Conservation (phyloP, 768 basidiomycete species). For the Mycena pura region DNA sequence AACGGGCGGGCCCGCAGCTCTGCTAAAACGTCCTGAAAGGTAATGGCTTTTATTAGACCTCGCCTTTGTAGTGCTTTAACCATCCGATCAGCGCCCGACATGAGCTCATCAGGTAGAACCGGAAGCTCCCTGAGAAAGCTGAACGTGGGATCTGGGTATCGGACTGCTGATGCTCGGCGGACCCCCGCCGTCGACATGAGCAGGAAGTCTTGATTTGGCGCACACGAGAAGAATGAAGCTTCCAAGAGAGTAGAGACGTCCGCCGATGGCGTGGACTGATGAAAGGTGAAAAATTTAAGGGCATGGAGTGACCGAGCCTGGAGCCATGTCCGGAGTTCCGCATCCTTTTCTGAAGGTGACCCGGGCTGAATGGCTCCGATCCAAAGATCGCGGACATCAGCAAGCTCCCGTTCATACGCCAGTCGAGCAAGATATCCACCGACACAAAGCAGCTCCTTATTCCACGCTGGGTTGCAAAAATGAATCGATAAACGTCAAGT, state of each 20-base stretch:
- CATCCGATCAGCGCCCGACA: slow-evolving; percentile 63
- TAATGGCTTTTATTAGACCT: slow-evolving; percentile 74
- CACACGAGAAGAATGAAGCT: slow-evolving; percentile 78
- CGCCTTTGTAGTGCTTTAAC: slow-evolving; percentile 65
- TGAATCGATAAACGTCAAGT: slow-evolving; percentile 5
- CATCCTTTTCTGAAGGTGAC: slow-evolving; percentile 38
- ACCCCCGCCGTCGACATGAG: slow-evolving; percentile 82
- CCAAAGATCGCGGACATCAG: slow-evolving; percentile 66
- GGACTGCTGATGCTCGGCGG: slow-evolving; percentile 66
- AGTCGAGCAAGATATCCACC: slow-evolving; percentile 80
- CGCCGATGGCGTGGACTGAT: slow-evolving; percentile 83
- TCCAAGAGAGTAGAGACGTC: slow-evolving; percentile 78
- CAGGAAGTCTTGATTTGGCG: slow-evolving; percentile 56
- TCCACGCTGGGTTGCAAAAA: slow-evolving; percentile 68
- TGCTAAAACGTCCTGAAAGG: slow-evolving; percentile 81
- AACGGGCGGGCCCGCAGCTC: slow-evolving; percentile 80
- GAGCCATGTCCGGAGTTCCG: slow-evolving; percentile 57
- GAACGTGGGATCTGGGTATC: slow-evolving; percentile 76
- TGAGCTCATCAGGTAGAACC: slow-evolving; percentile 67
- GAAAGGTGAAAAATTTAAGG: slow-evolving; percentile 90
- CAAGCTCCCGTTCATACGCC: slow-evolving; percentile 86
- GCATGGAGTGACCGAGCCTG: slow-evolving; percentile 74
- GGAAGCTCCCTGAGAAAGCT: slow-evolving; percentile 83
- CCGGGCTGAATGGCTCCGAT: slow-evolving; percentile 47
- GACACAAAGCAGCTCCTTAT: slow-evolving; percentile 84